A percentile compares a stretch with the other conserved stretches of the same genome.
Conservation (phyloP, 2,329 filamentous ascomycete species). For the Penicillium palitans region DNA sequence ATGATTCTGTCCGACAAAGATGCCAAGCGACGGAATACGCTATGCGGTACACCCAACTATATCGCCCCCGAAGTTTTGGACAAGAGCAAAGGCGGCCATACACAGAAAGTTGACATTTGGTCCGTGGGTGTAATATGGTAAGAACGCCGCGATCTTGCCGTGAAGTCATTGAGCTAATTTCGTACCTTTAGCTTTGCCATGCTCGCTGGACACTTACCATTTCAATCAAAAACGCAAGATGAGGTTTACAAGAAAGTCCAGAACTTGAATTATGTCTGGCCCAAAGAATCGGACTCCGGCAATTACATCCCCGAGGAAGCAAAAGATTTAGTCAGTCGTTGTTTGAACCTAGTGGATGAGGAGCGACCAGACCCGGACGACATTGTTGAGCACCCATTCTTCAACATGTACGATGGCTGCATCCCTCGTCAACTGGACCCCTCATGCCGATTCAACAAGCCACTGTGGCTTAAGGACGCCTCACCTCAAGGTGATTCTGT, state of each 20-base stretch:
- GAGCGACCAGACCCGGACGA: constrained; percentile 52
- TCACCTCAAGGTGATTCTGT: constrained; percentile 50
- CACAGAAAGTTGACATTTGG: constrained; percentile 98
- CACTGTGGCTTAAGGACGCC: constrained; percentile 46
- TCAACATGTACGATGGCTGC: constrained; percentile 51
- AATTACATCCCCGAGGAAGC: constrained; percentile 53
- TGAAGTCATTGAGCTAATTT: constrained; percentile 24
- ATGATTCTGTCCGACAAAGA: constrained; percentile 89
- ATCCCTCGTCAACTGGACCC: constrained; percentile 48
- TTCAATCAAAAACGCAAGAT: constrained; percentile 70
- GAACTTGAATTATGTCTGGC: constrained; percentile 52
- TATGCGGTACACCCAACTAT: constrained; percentile 97
- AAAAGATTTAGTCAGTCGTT: constrained; percentile 49
- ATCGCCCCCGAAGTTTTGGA: constrained; percentile 96
- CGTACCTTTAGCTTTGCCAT: constrained; percentile 72
- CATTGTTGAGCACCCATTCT: constrained; percentile 52
- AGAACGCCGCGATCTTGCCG: constrained; percentile 33
- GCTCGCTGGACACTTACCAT: constrained; percentile 93
- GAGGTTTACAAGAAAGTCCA: constrained; percentile 54
- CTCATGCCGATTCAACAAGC: constrained; percentile 40
- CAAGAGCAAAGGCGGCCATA: constrained; percentile 90
- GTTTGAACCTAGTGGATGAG: constrained; percentile 51
- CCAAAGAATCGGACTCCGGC: constrained; percentile 43
- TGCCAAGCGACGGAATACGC: constrained; percentile 79
- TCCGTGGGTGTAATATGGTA: constrained; percentile 95